Conservation (phyloP, 2,329 filamentous ascomycete species). For the Penicillium sp. region DNA sequence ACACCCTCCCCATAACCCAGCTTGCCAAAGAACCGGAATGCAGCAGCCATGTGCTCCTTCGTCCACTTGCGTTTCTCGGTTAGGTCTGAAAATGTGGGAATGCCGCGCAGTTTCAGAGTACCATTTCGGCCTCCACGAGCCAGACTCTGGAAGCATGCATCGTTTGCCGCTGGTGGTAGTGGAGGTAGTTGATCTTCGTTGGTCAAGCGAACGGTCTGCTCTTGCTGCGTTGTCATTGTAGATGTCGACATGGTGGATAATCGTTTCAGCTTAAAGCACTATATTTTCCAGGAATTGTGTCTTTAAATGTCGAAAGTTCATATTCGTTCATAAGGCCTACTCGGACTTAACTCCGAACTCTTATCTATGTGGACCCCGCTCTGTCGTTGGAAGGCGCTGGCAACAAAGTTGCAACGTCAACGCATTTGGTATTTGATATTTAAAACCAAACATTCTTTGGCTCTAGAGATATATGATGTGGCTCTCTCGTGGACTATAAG, state of each 20-base stretch:
- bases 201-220: slow-evolving; percentile 18
- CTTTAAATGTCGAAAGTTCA: neutral
- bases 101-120: slow-evolving; percentile 37
- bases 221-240: slow-evolving; percentile 15
- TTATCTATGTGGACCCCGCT: slow-evolving; percentile 18
- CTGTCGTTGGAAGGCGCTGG: slow-evolving; percentile 22
- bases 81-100: slow-evolving; percentile 42
- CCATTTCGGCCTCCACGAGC: slow-evolving; percentile 39
- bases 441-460: slow-evolving; percentile 1
- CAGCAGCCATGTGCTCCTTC: slow-evolving; percentile 49
- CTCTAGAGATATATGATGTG: neutral
- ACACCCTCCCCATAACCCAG: slow-evolving; percentile 42
- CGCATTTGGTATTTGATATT: neutral
- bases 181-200: slow-evolving; percentile 20
- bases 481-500: neutral
- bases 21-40: slow-evolving; percentile 43
- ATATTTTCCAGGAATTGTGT: neutral
- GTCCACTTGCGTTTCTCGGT: slow-evolving; percentile 52
- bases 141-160: slow-evolving; percentile 33
- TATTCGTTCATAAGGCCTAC: neutral
- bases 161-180: slow-evolving; percentile 25
- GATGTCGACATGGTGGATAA: slow-evolving; percentile 15
- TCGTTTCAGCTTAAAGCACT: neutral
- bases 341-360: slow-evolving; percentile 4
- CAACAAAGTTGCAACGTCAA: neutral